Conservation (phyloP, 257 asterid species). For the Eucommia ulmoides region DNA sequence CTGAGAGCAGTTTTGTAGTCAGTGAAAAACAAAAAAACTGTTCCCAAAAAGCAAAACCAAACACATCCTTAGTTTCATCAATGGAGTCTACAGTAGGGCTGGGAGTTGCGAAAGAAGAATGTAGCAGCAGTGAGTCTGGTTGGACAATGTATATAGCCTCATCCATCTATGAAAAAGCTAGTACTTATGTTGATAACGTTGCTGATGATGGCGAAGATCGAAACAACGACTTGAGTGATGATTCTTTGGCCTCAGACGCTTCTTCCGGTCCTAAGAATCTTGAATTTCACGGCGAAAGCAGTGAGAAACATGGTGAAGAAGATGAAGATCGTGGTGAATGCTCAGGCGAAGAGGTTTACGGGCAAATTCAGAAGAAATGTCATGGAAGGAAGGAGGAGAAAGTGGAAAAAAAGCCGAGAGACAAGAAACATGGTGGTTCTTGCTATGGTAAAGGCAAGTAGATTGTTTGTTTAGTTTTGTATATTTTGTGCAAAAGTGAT, state of each 20-base stretch:
- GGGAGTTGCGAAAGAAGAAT: constrained; percentile 51
- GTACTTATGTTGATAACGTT: constrained; percentile 12
- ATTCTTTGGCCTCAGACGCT: constrained; percentile 94
- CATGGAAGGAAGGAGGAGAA: constrained; percentile 24
- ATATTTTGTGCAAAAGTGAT: too few relatives aligned
- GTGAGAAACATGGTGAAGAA: constrained; percentile 6
- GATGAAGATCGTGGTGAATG: constrained; percentile 18
- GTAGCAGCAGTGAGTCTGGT: constrained; percentile 90
- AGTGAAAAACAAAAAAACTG: too few relatives aligned
- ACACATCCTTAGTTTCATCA: background rate
- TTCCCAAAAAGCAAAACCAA: too few relatives aligned
- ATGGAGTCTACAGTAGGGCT: constrained; percentile 52
- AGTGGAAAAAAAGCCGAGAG: constrained; percentile 32
- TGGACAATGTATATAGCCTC: constrained; percentile 81
- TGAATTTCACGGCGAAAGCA: constrained; percentile 10
- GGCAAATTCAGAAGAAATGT: constrained; percentile 31
- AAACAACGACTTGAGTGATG: constrained; percentile 52
- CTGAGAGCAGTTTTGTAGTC: too few relatives aligned
- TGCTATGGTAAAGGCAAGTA: background rate
- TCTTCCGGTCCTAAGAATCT: constrained; percentile 75
- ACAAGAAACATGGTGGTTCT: constrained; percentile 25
- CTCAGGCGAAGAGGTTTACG: constrained; percentile 26
- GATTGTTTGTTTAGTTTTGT: too few relatives aligned
- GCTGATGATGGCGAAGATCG: constrained; percentile 14
- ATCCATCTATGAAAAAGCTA: constrained; percentile 23